These are phyloP conservation scores for Phytopythium ostracodes DNA, from an alignment of 352 stramenopile genomes.

Conservation along the genomic window DNA sequence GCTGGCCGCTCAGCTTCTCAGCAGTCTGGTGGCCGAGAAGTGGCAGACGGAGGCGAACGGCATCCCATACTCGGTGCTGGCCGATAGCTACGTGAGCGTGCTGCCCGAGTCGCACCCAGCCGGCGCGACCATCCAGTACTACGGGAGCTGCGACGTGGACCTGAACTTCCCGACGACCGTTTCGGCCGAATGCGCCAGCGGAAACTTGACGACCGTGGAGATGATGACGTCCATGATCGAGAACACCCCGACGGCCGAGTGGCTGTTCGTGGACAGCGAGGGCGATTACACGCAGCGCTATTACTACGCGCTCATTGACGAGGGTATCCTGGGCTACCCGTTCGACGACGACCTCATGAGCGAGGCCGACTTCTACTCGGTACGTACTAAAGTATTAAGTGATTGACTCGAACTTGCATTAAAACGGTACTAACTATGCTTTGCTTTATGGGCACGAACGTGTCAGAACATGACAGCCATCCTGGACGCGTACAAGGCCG, in stretches of 20 bases:
- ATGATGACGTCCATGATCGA: conserved; percentile 40
- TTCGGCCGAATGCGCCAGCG: conserved; percentile 16
- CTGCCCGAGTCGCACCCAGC: conserved; percentile 22
- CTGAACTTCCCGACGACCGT: conserved; percentile 14
- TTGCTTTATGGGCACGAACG: neutral
- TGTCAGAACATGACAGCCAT: conserved; percentile 24
- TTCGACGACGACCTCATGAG: conserved; percentile 50
- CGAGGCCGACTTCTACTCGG: conserved; percentile 36
- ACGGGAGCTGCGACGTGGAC: conserved; percentile 25
- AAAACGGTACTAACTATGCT: conserved; percentile 5
- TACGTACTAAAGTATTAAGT: conserved; percentile 12
- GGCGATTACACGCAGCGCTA: conserved; percentile 49
- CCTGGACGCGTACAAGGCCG: conserved; percentile 23
- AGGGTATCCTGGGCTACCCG: conserved; percentile 49
- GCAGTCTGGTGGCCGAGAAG: conserved; percentile 16
- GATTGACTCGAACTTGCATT: too few species aligned
- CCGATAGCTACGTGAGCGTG: conserved; percentile 45
- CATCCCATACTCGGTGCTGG: conserved; percentile 32
- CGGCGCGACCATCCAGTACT: conserved; percentile 30
- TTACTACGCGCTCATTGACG: conserved; percentile 53
- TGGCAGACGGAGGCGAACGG: conserved; percentile 28
- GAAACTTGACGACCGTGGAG: conserved; percentile 23
- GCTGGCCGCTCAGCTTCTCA: conserved; percentile 21
- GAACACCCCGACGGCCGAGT: conserved; percentile 30
- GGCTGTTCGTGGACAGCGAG: conserved; percentile 64